A percentile compares a stretch with the other conserved stretches of the same genome.
These are phyloP conservation scores for Craterostigma plantagineum DNA, from an alignment of 257 asterid genomes.

Conservation along the genomic window DNA sequence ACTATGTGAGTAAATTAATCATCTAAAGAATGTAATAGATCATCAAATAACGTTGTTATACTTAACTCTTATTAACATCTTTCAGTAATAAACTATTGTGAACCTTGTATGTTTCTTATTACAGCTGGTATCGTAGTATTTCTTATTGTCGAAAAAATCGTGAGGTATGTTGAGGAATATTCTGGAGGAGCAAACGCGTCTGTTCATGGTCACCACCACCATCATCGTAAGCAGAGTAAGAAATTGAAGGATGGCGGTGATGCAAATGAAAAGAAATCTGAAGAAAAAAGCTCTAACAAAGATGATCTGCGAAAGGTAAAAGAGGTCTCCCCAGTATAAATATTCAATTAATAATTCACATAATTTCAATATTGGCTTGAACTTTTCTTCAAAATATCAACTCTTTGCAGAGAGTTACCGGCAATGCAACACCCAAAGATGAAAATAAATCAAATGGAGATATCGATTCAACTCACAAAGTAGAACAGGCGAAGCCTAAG, in stretches of 20 bases:
- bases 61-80: no score
- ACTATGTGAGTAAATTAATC: constrained; percentile 37
- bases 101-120: constrained; percentile 13
- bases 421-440: constrained; percentile 20
- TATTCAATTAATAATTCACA: background rate
- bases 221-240: constrained; percentile 37
- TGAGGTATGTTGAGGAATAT: constrained; percentile 74
- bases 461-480: constrained; percentile 9
- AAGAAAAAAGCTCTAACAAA: constrained; percentile 19
- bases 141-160: constrained; percentile 84
- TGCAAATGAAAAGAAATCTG: constrained; percentile 14
- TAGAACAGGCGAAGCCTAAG: constrained; percentile 32
- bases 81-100: constrained; percentile 1
- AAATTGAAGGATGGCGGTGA: constrained; percentile 35
- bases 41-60: no score
- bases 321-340: constrained; percentile 8
- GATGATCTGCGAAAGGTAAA: constrained; percentile 59
- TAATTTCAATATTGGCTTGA: background rate
- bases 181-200: constrained; percentile 42
- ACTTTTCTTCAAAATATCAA: constrained; percentile 5
- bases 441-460: constrained; percentile 12
- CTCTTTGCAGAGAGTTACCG: constrained; percentile 41
- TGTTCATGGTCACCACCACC: constrained; percentile 60
- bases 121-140: constrained; percentile 87
- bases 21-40: constrained; percentile 1